Evolutionary conservation across 768 basidiomycete genomes (phyloP).

Genomic region (Obba rivulosa): DNA sequence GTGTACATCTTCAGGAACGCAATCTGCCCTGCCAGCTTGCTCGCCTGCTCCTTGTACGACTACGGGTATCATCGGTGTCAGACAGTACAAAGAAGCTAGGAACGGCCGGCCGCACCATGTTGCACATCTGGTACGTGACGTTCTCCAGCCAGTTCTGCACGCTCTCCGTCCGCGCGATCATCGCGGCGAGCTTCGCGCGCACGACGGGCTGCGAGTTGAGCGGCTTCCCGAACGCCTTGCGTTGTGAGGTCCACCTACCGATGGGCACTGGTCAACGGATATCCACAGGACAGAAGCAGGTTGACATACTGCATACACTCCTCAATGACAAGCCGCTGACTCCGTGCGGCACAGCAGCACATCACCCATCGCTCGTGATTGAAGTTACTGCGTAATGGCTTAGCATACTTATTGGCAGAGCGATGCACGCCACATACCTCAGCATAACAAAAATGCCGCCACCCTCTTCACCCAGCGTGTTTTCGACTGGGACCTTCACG

Average conservation of each 20-base stretch:
- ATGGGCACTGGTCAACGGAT: neutral
- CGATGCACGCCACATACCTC: constrained; percentile 27
- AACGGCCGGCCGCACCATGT: constrained; percentile 48
- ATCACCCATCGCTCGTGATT: constrained; percentile 96
- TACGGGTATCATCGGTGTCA: constrained; percentile 13
- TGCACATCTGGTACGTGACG: constrained; percentile 82
- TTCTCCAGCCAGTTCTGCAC: constrained; percentile 82
- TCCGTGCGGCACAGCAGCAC: constrained; percentile 62
- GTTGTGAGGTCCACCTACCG: constrained; percentile 73
- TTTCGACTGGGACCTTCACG: constrained; percentile 80
- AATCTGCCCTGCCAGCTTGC: constrained; percentile 74
- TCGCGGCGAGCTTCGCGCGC: constrained; percentile 79
- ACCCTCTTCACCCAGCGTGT: constrained; percentile 79
- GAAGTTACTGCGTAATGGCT: constrained; percentile 54
- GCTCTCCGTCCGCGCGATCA: constrained; percentile 83
- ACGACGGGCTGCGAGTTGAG: constrained; percentile 82
- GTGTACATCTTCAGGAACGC: constrained; percentile 76
- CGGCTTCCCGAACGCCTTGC: constrained; percentile 91
- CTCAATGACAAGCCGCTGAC: constrained; percentile 67
- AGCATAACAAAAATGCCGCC: constrained; percentile 64
- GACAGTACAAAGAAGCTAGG: neutral
- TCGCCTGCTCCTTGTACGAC: constrained; percentile 70
- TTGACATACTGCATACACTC: constrained; percentile 70
- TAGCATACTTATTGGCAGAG: neutral
- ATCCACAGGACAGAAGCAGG: neutral